Evolutionary conservation across 345 rosid genomes (phyloP).

Genomic region (Brassica rapa): DNA sequence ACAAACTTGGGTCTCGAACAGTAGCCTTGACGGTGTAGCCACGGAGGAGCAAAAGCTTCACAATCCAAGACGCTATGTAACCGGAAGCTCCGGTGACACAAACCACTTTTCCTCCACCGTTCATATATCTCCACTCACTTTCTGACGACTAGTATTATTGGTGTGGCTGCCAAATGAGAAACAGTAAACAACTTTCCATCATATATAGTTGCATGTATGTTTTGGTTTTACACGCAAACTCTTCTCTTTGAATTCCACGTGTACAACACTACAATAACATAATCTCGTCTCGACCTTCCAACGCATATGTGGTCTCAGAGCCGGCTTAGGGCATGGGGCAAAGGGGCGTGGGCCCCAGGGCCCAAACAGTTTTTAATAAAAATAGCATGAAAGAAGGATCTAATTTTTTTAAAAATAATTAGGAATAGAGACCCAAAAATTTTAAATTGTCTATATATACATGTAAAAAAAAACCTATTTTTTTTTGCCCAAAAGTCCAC

Average conservation of each 20-base stretch:
- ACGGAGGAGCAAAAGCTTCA: slow-evolving; percentile 50
- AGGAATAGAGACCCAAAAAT: too few relatives aligned
- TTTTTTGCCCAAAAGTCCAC: too few relatives aligned
- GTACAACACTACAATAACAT: neutral
- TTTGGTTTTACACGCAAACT: neutral
- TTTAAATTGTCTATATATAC: too few relatives aligned
- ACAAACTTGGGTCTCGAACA: slow-evolving; percentile 52
- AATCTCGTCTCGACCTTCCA: neutral
- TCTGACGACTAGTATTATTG: neutral
- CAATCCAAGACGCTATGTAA: slow-evolving; percentile 55
- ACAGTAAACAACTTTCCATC: neutral
- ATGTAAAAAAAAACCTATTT: too few relatives aligned
- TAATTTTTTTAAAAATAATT: too few relatives aligned
- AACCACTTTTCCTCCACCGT: slow-evolving; percentile 41
- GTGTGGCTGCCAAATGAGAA: neutral
- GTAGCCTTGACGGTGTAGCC: slow-evolving; percentile 56
- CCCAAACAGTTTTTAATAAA: too few relatives aligned
- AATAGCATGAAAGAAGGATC: too few relatives aligned
- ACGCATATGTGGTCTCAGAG: neutral
- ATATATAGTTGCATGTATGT: neutral
- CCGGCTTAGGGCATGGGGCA: too few relatives aligned
- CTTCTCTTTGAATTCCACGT: neutral
- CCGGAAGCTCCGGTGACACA: slow-evolving; percentile 63
- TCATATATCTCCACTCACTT: slow-evolving; percentile 15
- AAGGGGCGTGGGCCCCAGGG: too few relatives aligned